A percentile compares a stretch with the other conserved stretches of the same genome.
phyloP scores from a whole-genome alignment of 2,329 filamentous ascomycete genomes.

The Hypoxylon sp. region DNA sequence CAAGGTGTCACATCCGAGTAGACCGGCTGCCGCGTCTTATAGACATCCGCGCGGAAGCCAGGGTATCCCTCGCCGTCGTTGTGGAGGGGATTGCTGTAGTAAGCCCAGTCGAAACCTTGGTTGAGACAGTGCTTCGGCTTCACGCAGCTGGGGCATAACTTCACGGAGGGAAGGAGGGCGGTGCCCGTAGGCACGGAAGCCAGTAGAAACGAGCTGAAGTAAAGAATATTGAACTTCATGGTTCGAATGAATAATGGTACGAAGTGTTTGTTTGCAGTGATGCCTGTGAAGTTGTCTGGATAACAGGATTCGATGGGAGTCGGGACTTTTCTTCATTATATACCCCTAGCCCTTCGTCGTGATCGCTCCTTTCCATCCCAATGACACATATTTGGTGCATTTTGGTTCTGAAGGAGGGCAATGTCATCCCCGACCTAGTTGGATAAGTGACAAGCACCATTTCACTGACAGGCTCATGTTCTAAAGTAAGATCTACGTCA shows the following conservation, averaged over 20 bases:
- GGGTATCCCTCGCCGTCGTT: slow-evolving; percentile 45
- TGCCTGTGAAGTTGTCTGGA: background rate
- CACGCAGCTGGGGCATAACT: slow-evolving; percentile 39
- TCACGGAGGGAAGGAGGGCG: slow-evolving; percentile 19
- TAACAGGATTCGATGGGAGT: background rate
- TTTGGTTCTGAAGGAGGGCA: background rate
- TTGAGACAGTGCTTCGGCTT: slow-evolving; percentile 42
- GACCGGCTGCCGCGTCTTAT: slow-evolving; percentile 38
- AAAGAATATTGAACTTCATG: slow-evolving; percentile 27
- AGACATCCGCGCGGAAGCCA: slow-evolving; percentile 42
- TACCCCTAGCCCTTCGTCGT: background rate
- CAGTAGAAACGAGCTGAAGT: slow-evolving; percentile 21
- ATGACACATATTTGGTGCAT: background rate
- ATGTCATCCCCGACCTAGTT: too few relatives aligned
- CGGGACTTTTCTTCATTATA: slow-evolving; percentile 3
- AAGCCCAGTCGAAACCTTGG: slow-evolving; percentile 47
- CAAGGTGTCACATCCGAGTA: slow-evolving; percentile 36
- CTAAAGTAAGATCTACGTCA: slow-evolving; percentile 23
- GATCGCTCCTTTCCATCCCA: background rate
- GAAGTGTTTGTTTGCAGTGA: background rate
- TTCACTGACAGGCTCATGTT: background rate
- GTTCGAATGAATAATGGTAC: background rate
- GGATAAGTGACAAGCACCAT: background rate
- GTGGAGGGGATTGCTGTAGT: slow-evolving; percentile 44
- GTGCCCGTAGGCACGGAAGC: slow-evolving; percentile 22